phyloP scores from a whole-genome alignment of 2,329 filamentous ascomycete species.

The Anthostomella pinea region DNA sequence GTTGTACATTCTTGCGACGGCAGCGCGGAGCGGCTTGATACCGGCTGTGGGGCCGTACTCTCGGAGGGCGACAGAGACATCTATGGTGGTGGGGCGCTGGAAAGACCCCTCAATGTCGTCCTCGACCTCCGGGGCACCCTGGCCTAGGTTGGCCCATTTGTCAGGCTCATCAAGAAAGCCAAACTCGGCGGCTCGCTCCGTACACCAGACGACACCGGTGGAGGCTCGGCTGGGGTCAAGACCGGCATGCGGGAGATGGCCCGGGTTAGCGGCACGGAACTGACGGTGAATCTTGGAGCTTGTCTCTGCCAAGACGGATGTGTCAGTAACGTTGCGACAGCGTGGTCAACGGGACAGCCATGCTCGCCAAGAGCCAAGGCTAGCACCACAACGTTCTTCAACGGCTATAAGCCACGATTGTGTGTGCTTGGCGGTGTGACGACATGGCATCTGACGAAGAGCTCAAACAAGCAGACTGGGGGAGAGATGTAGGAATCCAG shows the following conservation, averaged over 20 bases:
- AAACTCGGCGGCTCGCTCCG: slow-evolving; percentile 82
- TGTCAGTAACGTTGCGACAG: no score
- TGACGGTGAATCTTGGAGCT: slow-evolving; percentile 82
- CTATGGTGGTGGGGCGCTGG: slow-evolving; percentile 72
- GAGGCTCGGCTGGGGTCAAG: slow-evolving; percentile 84
- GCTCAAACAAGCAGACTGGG: no score
- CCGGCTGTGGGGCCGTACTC: slow-evolving; percentile 94
- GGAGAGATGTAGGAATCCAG: slow-evolving; percentile 9
- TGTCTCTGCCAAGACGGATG: slow-evolving; percentile 57
- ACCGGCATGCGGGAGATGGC: slow-evolving; percentile 85
- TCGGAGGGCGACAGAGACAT: slow-evolving; percentile 72
- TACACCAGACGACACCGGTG: slow-evolving; percentile 93
- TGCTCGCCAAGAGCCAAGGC: slow-evolving; percentile 29
- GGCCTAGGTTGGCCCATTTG: slow-evolving; percentile 88
- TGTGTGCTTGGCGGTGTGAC: slow-evolving; percentile 25
- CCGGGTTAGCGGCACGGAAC: slow-evolving; percentile 86
- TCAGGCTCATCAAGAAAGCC: slow-evolving; percentile 81
- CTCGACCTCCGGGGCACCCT: slow-evolving; percentile 91
- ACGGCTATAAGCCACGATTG: slow-evolving; percentile 7
- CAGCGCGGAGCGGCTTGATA: slow-evolving; percentile 85
- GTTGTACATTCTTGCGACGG: slow-evolving; percentile 90
- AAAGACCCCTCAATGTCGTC: slow-evolving; percentile 91
- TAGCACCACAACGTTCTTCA: slow-evolving; percentile 17
- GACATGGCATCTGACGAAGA: no score
- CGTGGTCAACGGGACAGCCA: no score